Base-by-base conservation (phyloP, 1,284 basidiomycete species). In the Dichomitus squalens region DNA sequence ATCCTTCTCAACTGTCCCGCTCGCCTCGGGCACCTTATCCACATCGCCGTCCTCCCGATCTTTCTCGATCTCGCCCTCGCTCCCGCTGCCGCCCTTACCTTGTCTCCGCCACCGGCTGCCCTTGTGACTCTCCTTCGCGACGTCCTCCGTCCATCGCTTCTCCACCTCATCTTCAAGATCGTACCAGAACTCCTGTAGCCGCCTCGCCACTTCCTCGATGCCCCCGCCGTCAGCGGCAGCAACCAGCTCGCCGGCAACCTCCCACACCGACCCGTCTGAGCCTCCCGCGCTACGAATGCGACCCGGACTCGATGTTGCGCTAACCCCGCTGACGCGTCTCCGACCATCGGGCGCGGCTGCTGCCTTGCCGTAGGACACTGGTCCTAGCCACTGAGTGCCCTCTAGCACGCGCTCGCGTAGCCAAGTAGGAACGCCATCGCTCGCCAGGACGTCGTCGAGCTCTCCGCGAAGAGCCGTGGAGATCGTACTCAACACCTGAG, bases 161-260 rank as follows among this genome's bases (percentile, higher is more conserved):
- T 77, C 68, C 9, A 88, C 64, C 52, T 84, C 83, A 29, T 81
- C 79, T 55, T 86, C 84, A 4, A 90, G 70, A 3, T 75, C 73
- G n/a, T 76, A 74, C 70, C 91, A 90, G 64, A 96, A 92, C 38
- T 84, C 82, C 70, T 95, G 93, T 49, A 95, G 77, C 55, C 76
- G 77, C 55, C 83, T 79, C 0, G 86, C 75, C 11, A 83, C 66
- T 46, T 83, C 82, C 40, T 86, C 85, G 41, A 68, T 59, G 5
- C 63, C 60, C 7, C 61, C 60, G 6, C 58, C 63, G 2, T 55
- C 63, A 0, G 53, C 43, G 4, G 36, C n/a, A 3, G 59, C 64
- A 18, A 58, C 31, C 34, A 64, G 27, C 21, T 64, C 59, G 2
- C 47, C 55, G 0, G 79, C 74, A 60, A 70, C 76, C 63, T 78